These are phyloP conservation scores for Eucalyptus pauciflora DNA, from an alignment of 345 rosid genomes.

Conservation along the genomic window DNA sequence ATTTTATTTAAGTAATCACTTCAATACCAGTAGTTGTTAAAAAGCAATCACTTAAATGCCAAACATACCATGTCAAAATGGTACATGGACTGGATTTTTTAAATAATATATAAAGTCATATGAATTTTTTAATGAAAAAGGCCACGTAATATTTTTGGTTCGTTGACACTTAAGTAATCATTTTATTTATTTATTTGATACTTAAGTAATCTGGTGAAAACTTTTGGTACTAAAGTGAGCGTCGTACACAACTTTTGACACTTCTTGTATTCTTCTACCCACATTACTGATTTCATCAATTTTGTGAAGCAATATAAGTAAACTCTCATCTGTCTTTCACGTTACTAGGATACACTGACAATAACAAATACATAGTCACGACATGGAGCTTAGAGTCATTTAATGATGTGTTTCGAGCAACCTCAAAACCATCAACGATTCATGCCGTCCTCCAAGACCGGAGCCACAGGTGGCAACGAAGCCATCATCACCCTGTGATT, in stretches of 20 bases:
- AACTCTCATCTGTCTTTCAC: background rate
- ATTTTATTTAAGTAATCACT: no score
- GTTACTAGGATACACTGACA: background rate
- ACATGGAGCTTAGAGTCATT: background rate
- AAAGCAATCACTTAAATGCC: no score
- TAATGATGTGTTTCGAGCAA: background rate
- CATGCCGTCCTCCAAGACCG: slow-evolving; percentile 9
- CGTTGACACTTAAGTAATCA: background rate
- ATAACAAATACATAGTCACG: background rate
- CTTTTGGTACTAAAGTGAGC: no score
- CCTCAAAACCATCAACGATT: background rate
- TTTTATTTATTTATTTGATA: no score
- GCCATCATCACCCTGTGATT: slow-evolving; percentile 7
- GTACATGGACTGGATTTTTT: no score
- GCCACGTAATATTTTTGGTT: no score
- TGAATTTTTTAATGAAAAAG: background rate
- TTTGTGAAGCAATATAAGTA: background rate
- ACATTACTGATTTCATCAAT: background rate
- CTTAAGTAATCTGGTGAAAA: no score
- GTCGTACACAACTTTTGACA: no score
- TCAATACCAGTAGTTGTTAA: accelerated
- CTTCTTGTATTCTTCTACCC: no score
- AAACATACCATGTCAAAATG: no score
- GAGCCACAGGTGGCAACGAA: background rate
- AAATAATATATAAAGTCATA: background rate